phyloP scores from a whole-genome alignment of 169 alveolate genomes.

The Cytauxzoon felis region DNA sequence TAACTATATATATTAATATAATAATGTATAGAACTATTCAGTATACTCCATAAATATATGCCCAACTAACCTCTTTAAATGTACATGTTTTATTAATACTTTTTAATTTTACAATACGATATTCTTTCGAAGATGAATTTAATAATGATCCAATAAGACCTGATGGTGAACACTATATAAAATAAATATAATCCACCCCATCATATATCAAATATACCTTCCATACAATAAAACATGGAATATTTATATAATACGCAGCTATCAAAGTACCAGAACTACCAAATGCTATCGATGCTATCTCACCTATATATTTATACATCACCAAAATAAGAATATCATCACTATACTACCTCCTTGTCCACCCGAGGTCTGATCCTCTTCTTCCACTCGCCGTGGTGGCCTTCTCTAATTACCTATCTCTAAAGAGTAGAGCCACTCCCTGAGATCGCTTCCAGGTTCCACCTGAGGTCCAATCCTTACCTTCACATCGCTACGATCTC shows the following conservation, averaged over 20 bases:
- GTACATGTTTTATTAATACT: slow-evolving; percentile 4
- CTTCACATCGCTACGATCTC: too few relatives aligned
- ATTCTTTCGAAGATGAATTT: slow-evolving; percentile 37
- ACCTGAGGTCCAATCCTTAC: too few relatives aligned
- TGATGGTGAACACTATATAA: slow-evolving; percentile 48
- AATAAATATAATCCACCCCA: background rate
- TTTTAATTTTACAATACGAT: slow-evolving; percentile 34
- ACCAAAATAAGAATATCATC: too few relatives aligned
- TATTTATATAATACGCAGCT: slow-evolving; percentile 54
- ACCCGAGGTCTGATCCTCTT: too few relatives aligned
- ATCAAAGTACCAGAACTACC: slow-evolving; percentile 51
- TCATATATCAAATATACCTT: slow-evolving; percentile 7
- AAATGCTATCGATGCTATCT: slow-evolving; percentile 48
- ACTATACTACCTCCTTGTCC: too few relatives aligned
- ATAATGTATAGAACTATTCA: background rate
- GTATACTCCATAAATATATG: background rate
- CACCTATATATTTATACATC: background rate
- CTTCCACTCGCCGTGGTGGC: too few relatives aligned
- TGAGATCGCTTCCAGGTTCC: too few relatives aligned
- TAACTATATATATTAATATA: background rate
- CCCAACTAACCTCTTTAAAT: slow-evolving; percentile 18
- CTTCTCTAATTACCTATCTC: too few relatives aligned
- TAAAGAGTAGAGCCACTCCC: too few relatives aligned
- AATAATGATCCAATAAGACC: slow-evolving; percentile 54
- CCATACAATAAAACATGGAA: slow-evolving; percentile 57